Evolutionary conservation across 371 early-diverging fungal species (phyloP).

Genomic region (Mortierella sp.): DNA sequence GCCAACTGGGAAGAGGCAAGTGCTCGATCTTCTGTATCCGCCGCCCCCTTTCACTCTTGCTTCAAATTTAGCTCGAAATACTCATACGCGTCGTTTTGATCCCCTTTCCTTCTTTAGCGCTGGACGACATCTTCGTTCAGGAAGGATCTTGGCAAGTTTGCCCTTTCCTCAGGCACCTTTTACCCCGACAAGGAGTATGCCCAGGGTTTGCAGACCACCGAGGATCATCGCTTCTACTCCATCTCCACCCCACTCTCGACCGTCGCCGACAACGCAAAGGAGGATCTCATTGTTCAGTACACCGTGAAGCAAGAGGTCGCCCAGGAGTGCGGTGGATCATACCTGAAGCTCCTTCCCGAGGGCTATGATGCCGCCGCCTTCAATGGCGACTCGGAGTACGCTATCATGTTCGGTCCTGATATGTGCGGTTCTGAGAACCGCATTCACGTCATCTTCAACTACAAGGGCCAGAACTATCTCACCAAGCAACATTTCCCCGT

Average conservation of each 20-base stretch:
- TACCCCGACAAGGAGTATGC: slow-evolving; percentile 75
- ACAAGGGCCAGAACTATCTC: slow-evolving; percentile 92
- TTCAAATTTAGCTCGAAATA: too few relatives aligned
- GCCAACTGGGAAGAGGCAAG: slow-evolving; percentile 65
- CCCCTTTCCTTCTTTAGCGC: slow-evolving; percentile 55
- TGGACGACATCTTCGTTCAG: slow-evolving; percentile 80
- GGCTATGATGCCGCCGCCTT: slow-evolving; percentile 78
- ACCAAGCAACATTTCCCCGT: slow-evolving; percentile 71
- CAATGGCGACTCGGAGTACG: slow-evolving; percentile 91
- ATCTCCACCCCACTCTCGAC: slow-evolving; percentile 78
- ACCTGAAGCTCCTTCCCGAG: slow-evolving; percentile 81
- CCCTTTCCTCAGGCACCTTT: slow-evolving; percentile 82
- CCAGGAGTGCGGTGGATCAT: slow-evolving; percentile 97
- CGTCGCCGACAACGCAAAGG: slow-evolving; percentile 74
- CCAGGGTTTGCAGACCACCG: slow-evolving; percentile 80
- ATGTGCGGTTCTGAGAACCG: slow-evolving; percentile 92
- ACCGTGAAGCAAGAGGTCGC: slow-evolving; percentile 95
- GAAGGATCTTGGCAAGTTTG: slow-evolving; percentile 80
- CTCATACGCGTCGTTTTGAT: not conserved
- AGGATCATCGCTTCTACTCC: slow-evolving; percentile 91
- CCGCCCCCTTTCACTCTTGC: not conserved
- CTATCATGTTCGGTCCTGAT: slow-evolving; percentile 97
- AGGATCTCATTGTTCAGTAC: slow-evolving; percentile 89
- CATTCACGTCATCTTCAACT: slow-evolving; percentile 95
- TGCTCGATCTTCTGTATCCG: not conserved